These are phyloP conservation scores for Citrullus mucosospermus DNA, from an alignment of 306 rosid genomes.

Conservation along the genomic window DNA sequence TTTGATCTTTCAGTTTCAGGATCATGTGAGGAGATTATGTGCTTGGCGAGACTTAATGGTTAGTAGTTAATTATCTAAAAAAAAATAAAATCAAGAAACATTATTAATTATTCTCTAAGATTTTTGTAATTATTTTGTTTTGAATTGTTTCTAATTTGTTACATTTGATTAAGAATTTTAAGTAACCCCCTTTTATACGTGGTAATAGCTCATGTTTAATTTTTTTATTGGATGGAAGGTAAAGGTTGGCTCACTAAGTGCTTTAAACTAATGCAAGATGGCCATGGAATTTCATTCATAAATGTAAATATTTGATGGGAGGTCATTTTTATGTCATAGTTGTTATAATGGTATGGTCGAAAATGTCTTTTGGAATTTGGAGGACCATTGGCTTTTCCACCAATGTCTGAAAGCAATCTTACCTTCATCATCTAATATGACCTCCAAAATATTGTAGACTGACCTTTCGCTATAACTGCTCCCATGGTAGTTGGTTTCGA, in stretches of 20 bases:
- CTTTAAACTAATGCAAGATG: background rate
- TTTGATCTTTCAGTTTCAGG: constrained; percentile 37
- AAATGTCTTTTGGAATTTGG: background rate
- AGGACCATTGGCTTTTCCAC: background rate
- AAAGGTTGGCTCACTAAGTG: background rate
- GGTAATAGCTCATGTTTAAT: background rate
- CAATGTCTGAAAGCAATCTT: background rate
- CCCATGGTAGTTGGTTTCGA: background rate
- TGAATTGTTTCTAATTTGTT: background rate
- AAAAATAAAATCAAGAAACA: background rate
- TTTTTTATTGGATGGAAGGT: background rate
- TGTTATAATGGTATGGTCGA: background rate
- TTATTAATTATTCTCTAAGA: background rate
- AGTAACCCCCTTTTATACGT: background rate
- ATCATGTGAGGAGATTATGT: constrained; percentile 51
- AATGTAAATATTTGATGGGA: background rate
- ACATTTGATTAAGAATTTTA: background rate
- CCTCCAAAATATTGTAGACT: background rate
- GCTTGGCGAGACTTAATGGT: constrained; percentile 93
- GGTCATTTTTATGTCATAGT: background rate
- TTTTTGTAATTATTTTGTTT: background rate
- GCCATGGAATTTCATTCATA: background rate
- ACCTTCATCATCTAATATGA: background rate
- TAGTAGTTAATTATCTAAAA: constrained; percentile 19
- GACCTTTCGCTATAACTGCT: background rate